Evolutionary conservation across 345 rosid species (phyloP).

Genomic region (Rhizophora mangle): DNA sequence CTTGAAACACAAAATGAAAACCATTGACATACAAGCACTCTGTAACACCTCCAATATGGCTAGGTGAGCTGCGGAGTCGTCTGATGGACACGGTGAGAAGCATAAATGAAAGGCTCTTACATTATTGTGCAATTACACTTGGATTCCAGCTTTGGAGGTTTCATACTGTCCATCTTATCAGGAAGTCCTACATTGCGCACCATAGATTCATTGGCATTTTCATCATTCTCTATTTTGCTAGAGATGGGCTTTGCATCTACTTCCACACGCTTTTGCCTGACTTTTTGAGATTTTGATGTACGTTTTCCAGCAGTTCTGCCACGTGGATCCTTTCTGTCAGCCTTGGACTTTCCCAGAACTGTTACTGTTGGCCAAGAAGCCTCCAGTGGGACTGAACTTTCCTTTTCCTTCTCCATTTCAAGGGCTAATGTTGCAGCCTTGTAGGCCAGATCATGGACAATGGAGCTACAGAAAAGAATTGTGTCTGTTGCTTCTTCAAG

Average conservation of each 20-base stretch:
- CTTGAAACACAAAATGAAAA: constrained; percentile 31
- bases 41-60: constrained; percentile 1
- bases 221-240: constrained; percentile 66
- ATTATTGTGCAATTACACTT: constrained; percentile 98
- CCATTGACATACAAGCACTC: constrained; percentile 18
- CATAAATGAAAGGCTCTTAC: constrained; percentile 39
- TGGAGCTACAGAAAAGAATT: constrained; percentile 91
- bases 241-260: constrained; percentile 42
- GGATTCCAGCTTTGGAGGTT: constrained; percentile 88
- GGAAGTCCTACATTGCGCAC: constrained; percentile 62
- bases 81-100: not conserved
- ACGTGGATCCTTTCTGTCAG: constrained; percentile 45
- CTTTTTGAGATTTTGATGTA: constrained; percentile 50
- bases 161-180: constrained; percentile 47
- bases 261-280: constrained; percentile 52
- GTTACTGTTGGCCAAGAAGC: constrained; percentile 67
- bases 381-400: constrained; percentile 45
- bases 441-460: constrained; percentile 86
- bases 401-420: constrained; percentile 36
- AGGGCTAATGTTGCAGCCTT: constrained; percentile 76
- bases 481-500: constrained; percentile 95
- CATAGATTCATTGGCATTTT: constrained; percentile 60
- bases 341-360: constrained; percentile 58
- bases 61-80: not conserved
- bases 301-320: constrained; percentile 50